Conservation (phyloP, 1,284 basidiomycete species). For the Schizopora paradoxa region DNA sequence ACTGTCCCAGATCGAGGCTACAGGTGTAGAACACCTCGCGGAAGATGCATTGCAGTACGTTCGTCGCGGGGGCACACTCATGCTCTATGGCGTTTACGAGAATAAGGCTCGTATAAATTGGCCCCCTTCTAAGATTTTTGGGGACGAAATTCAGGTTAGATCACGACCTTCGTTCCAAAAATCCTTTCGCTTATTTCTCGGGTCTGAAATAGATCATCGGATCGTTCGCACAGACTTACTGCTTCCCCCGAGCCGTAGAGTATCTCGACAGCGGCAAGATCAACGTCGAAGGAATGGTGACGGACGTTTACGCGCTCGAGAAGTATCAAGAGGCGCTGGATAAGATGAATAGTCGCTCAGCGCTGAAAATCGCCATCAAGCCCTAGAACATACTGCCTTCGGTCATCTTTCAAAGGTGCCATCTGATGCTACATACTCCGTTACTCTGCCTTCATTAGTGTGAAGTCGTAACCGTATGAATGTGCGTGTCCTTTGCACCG, state of each 20-base stretch:
- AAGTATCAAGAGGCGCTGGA: slow-evolving; percentile 80
- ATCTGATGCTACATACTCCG: no score
- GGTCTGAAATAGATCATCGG: slow-evolving; percentile 62
- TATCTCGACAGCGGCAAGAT: slow-evolving; percentile 84
- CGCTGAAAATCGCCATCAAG: slow-evolving; percentile 65
- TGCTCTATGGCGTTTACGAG: slow-evolving; percentile 73
- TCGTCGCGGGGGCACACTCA: slow-evolving; percentile 68
- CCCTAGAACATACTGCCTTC: no score
- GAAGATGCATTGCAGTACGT: slow-evolving; percentile 83
- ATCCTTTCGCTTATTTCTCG: neutral
- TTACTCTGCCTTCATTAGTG: no score
- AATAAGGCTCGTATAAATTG: slow-evolving; percentile 75
- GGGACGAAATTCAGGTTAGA: slow-evolving; percentile 74
- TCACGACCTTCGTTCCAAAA: slow-evolving; percentile 10
- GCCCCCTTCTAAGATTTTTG: slow-evolving; percentile 82
- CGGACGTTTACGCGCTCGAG: slow-evolving; percentile 68
- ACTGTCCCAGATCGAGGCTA: slow-evolving; percentile 61
- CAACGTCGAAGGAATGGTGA: slow-evolving; percentile 79
- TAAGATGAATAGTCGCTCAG: slow-evolving; percentile 72
- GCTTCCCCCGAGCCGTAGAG: slow-evolving; percentile 85
- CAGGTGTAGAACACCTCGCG: slow-evolving; percentile 76
- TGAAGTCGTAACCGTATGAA: no score
- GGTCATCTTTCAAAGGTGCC: no score
- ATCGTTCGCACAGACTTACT: slow-evolving; percentile 80
- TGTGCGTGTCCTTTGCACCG: no score